Base-by-base conservation (phyloP, 306 rosid genomes). In the Vachellia pachyceras region DNA sequence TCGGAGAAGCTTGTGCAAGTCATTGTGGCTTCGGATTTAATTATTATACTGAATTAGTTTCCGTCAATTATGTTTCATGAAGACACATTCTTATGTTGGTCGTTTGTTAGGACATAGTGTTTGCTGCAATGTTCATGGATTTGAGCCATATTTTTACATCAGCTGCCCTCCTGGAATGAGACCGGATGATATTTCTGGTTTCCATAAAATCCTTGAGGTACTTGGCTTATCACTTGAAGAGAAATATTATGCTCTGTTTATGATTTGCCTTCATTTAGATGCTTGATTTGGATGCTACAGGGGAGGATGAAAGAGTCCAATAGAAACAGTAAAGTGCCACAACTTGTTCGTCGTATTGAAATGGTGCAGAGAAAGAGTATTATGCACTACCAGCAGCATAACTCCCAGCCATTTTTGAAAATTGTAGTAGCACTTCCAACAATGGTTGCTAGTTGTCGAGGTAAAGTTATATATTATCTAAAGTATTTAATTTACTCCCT, bases 401-500 rank as follows among this genome's bases (percentile, higher is more conserved):
- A 77, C 45, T 89, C 91, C 65, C 90, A 91, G 55, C 78, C 99
- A 49, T 95, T 95, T 82, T 95, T 95, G 80, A 95, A 93, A 88
- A 91, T 95, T 73, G 90, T 90, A 23, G 99, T 93, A 84, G 97
- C 97, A 58, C 88, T 95, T 75, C 99, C 99, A 64, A 91, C 97
- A 46, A 93, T 95, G 98, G 99, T 95, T 79, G 84, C 99, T 77
- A 89, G 96, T 88, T 93, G 99, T 85, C 94, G 99, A n/a, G 94
- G 99, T 95, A 93, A 85, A 73, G 47, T 70, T 58, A 2, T 50
- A 81, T 72, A 49, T 65, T 75, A 57, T 54, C 22, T 5, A 69
- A 61, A 33, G 70, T 63, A 78, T 44, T 47, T 40, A 37, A 49
- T 80, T 55, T 81, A 2, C 60, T 17, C 11, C 60, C 25, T 15